Evolutionary conservation across 176 grass and related monocot species (phyloP), one percentile per base, ranked within the genome.

Genomic region (Oryza brachyantha): DNA sequence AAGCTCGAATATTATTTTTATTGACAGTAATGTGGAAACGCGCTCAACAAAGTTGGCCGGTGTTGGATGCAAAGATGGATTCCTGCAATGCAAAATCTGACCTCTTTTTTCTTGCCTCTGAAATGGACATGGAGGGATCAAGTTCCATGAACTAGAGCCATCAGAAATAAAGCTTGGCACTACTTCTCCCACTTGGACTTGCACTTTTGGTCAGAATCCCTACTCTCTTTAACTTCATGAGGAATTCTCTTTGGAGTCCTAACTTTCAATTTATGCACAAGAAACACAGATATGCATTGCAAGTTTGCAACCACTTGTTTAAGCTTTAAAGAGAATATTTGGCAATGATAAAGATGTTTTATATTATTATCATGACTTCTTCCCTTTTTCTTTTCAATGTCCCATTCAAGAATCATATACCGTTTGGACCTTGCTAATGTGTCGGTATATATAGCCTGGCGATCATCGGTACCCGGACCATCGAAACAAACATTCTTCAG

Each of bases 371-470:
- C 41, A 66, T 69, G 40, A 36, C 40, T 10, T 17, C 0, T 84
- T 62, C 60, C 34, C 13, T 43, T 81, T 73, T 79, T 26, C 67
- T 87, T 77, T 89, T 61, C 14, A 1, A 27, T 40, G 45, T 93
- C 66, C 10, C 70, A 61, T 79, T 82, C 83, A 69, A 89, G 85
- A 82, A 90, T 86, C 87, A 26, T 79, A 81, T 92, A 36, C 90
- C 64, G 8, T 37, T 79, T 42, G 61, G 66, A 64, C 80, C 57
- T 4, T 40, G 8, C 60, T 8, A 29, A 9, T 36, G 29, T 36
- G 22, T 17, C 1, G 78, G 16, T 86, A 76, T 85, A 86, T 68
- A 77, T 77, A 70, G 3, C 34, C 55, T 10, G 0, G 12, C 8
- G 8, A 60, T 68, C 72, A 43, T 61, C 27, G 31, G 24, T 79